Base-by-base conservation (phyloP, 768 basidiomycete species). In the Lentinula detonsa region DNA sequence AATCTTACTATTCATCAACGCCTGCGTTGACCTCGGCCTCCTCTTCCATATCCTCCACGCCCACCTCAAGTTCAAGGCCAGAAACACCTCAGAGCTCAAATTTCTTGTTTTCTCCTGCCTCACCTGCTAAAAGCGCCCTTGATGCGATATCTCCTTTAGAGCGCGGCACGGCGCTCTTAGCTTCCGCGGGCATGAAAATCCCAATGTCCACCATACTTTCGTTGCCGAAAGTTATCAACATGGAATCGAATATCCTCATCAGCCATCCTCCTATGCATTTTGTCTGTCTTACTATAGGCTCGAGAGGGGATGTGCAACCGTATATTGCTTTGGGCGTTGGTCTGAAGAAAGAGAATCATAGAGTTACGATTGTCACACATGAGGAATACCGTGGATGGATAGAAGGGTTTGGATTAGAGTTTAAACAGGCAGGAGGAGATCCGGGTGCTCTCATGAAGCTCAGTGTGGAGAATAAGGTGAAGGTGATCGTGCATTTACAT, bases 381-480 rank as follows among this genome's bases (percentile, higher is more conserved):
- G 76, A 78, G 60, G 82, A 82, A 56, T 87, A 77, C 61, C 70
- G 68, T 81, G 9, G 87, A 82, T 68, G 84, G 81, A 5, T 76
- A 87, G 62, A 73, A 70, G 39, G 82, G 6, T 88, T 84, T 67
- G 84, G 81, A 3, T 75, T 89, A 60, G 73, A 71, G 40, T 85
- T 86, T 70, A 77, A 85, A 31, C 78, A 80, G 39, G 85, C 86
- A 15, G 87, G 87, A 2, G 87, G 86, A 5, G 87, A 89, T 71
- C 86, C 87, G 0, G 85, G 83, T 0, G 82, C 83, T 2, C 67
- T 88, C 68, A 88, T 88, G 86, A 85, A 86, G 65, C 74, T 88
- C 4, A 79, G 76, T 60, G 76, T 78, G 3, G 81, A 81, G 65
- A 74, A 76, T 63, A 74, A 84, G 71, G 76, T 74, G 34, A 7